Conservation (phyloP, 495 filamentous ascomycete species). For the Endocarpon pusillum region DNA sequence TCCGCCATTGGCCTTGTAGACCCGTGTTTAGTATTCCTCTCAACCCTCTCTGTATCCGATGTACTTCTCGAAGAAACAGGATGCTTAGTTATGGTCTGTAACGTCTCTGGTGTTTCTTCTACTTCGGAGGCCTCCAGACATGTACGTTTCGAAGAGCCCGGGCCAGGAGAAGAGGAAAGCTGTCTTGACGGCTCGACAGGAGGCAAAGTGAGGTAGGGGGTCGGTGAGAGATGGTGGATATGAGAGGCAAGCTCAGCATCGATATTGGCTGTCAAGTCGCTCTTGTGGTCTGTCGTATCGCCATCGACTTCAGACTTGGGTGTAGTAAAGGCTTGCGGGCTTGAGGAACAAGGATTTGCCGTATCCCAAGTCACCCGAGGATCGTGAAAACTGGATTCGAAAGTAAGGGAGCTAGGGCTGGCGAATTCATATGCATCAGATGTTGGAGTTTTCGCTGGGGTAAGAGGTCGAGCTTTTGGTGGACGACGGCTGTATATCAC, state of each 20-base stretch:
- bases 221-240: slow-evolving; percentile 40
- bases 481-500: no score
- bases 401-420: slow-evolving; percentile 47
- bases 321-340: slow-evolving; percentile 33
- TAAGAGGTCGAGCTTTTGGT: slow-evolving; percentile 64
- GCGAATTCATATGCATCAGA: slow-evolving; percentile 42
- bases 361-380: slow-evolving; percentile 35
- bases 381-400: slow-evolving; percentile 39
- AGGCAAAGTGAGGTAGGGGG: slow-evolving; percentile 31
- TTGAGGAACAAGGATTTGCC: slow-evolving; percentile 35
- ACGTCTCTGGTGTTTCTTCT: slow-evolving; percentile 21
- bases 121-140: slow-evolving; percentile 19
- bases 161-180: slow-evolving; percentile 36
- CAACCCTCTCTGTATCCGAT: slow-evolving; percentile 40
- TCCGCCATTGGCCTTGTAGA: slow-evolving; percentile 5
- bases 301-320: slow-evolving; percentile 26
- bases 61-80: slow-evolving; percentile 46
- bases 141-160: slow-evolving; percentile 28
- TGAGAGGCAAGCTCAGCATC: slow-evolving; percentile 33
- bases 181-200: slow-evolving; percentile 39
- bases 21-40: slow-evolving; percentile 10
- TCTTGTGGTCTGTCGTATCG: slow-evolving; percentile 10
- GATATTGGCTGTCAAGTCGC: slow-evolving; percentile 13
- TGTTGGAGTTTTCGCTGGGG: slow-evolving; percentile 57
- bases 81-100: slow-evolving; percentile 21